Percentiles rank a stretch among this genome's conserved stretches.
These are phyloP conservation scores for Exophiala aquamarina DNA, from an alignment of 2,329 filamentous ascomycete genomes.

Conservation along the genomic window DNA sequence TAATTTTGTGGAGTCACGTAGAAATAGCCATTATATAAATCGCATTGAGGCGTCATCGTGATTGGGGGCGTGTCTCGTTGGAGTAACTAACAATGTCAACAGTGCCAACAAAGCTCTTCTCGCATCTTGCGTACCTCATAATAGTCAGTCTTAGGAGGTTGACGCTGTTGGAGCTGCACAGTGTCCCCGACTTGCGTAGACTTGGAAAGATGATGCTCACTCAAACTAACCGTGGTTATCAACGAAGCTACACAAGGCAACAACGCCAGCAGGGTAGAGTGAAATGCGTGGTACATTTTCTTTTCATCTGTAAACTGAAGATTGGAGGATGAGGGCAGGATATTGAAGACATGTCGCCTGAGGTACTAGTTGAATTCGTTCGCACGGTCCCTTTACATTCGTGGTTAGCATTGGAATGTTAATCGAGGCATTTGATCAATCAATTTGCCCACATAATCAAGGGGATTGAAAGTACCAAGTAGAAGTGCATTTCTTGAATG, in stretches of 20 bases:
- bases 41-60: slow-evolving; percentile 15
- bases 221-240: no score
- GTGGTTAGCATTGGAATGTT: slow-evolving; percentile 19
- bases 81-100: background rate
- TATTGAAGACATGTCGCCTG: background rate
- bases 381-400: slow-evolving; percentile 17
- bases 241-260: no score
- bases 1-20: slow-evolving; percentile 19
- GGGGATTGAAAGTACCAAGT: no score
- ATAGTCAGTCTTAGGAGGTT: no score
- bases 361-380: slow-evolving; percentile 2
- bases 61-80: slow-evolving; percentile 12
- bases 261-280: background rate
- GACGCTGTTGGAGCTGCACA: no score
- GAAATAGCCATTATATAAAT: slow-evolving; percentile 20
- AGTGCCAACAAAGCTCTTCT: no score
- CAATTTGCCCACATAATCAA: no score
- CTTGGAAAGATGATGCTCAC: no score
- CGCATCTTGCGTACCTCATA: no score
- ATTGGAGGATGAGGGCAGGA: background rate
- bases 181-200: no score
- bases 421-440: background rate
- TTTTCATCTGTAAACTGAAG: no score
- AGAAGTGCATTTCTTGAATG: no score
- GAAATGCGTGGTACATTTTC: background rate